phyloP scores from a whole-genome alignment of 495 filamentous ascomycete species.

The Daldinia childiae region DNA sequence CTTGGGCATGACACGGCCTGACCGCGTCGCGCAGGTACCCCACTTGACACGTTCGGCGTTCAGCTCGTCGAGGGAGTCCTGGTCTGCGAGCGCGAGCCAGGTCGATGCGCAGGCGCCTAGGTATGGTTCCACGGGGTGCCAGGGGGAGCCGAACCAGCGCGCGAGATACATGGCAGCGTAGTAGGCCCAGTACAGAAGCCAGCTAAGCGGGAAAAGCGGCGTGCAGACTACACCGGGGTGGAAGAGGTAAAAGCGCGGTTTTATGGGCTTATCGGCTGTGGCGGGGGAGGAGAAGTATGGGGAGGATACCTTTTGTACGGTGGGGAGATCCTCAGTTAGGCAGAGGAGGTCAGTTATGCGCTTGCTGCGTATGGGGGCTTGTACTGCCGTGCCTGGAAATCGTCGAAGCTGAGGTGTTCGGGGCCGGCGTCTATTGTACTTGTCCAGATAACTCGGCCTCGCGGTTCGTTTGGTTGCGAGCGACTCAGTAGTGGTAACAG shows the following conservation, averaged over 20 bases:
- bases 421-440: constrained; percentile 76
- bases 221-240: constrained; percentile 92
- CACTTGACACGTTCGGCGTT: constrained; percentile 76
- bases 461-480: constrained; percentile 49
- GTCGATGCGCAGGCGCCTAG: constrained; percentile 78
- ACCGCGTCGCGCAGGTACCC: constrained; percentile 72
- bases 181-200: constrained; percentile 69
- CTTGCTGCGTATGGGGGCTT: constrained; percentile 77
- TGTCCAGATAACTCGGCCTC: constrained; percentile 81
- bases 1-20: constrained; percentile 67
- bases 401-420: constrained; percentile 65
- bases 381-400: constrained; percentile 78
- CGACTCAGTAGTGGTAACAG: constrained; percentile 74
- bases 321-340: constrained; percentile 75
- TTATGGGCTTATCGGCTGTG: constrained; percentile 41
- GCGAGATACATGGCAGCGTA: constrained; percentile 70
- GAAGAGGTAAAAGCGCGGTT: constrained; percentile 67
- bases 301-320: constrained; percentile 64
- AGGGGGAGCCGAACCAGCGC: constrained; percentile 84
- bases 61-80: constrained; percentile 67
- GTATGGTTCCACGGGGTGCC: constrained; percentile 81
- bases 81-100: constrained; percentile 79
- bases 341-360: constrained; percentile 83
- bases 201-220: constrained; percentile 74
- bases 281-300: constrained; percentile 47